phyloP scores from a whole-genome alignment of 2,329 filamentous ascomycete species.

The Penicillium sp. region DNA sequence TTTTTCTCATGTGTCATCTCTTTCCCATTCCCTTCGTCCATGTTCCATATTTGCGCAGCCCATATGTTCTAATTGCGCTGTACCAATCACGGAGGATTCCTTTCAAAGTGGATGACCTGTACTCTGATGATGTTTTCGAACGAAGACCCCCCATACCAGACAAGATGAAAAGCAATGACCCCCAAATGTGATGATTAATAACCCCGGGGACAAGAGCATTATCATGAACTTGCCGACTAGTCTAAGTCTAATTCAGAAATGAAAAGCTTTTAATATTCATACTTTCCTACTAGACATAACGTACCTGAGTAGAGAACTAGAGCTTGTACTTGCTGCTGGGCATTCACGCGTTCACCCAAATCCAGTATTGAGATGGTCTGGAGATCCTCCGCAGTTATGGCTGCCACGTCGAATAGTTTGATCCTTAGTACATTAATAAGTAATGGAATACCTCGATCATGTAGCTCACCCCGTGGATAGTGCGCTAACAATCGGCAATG shows the following conservation, averaged over 20 bases:
- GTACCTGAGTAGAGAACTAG: too few species aligned
- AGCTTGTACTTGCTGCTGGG: too few species aligned
- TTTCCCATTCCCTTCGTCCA: slow-evolving; percentile 14
- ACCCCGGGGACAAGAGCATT: slow-evolving; percentile 10
- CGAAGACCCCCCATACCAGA: slow-evolving; percentile 11
- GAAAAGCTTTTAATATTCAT: not conserved
- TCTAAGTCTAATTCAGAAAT: slow-evolving; percentile 6
- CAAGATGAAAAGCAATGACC: slow-evolving; percentile 33
- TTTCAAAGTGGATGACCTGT: slow-evolving; percentile 10
- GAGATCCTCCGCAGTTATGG: too few species aligned
- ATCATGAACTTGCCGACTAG: slow-evolving; percentile 4
- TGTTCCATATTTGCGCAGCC: slow-evolving; percentile 27
- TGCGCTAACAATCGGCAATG: too few species aligned
- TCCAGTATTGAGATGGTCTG: too few species aligned
- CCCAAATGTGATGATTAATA: slow-evolving; percentile 35
- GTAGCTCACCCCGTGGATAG: too few species aligned
- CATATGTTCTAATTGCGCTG: slow-evolving; percentile 28
- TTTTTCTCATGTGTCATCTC: slow-evolving; percentile 6
- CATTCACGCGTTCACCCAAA: too few species aligned
- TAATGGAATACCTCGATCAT: too few species aligned
- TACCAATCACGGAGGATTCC: slow-evolving; percentile 17
- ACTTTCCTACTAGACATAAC: not conserved
- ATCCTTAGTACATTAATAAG: too few species aligned
- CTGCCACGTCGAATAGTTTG: too few species aligned
- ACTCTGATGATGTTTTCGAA: slow-evolving; percentile 19